Evolutionary conservation across 257 asterid species (phyloP).

Genomic region (Capsicum pubescens): DNA sequence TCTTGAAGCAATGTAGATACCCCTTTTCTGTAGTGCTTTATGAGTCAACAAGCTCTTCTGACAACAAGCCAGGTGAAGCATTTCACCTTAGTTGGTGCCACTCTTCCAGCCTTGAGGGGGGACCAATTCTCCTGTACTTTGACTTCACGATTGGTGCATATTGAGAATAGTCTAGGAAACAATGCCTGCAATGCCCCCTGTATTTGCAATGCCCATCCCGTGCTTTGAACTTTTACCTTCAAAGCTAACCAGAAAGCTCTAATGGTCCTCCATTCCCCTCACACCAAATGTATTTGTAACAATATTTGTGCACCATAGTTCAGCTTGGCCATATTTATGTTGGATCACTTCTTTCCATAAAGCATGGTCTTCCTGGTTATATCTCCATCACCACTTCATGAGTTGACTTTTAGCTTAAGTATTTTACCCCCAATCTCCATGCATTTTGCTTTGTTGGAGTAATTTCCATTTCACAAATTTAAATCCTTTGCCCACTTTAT

Average conservation of each 20-base stretch:
- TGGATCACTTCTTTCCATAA: not conserved
- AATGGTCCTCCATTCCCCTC: not conserved
- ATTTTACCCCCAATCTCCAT: not conserved
- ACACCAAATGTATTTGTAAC: not conserved
- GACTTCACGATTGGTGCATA: not conserved
- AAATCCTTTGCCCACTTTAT: slow-evolving; percentile 12
- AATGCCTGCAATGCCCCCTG: not conserved
- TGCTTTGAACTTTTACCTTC: not conserved
- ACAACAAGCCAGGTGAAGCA: too few species aligned
- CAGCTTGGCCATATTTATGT: not conserved
- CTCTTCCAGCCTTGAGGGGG: too few species aligned
- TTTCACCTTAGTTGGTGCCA: too few species aligned
- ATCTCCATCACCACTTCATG: not conserved
- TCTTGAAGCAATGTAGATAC: too few species aligned
- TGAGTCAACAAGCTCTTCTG: too few species aligned
- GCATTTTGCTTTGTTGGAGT: not conserved
- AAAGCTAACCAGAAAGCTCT: not conserved
- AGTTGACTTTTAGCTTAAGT: not conserved
- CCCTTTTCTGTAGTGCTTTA: too few species aligned
- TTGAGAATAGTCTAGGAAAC: not conserved
- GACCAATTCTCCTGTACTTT: too few species aligned
- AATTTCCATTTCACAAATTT: not conserved
- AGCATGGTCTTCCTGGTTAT: not conserved
- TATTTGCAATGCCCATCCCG: not conserved
- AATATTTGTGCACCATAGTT: not conserved